Percentiles rank a stretch among this genome's conserved stretches.
Conservation (phyloP, 2,329 filamentous ascomycete genomes). For the Sporothrix dimorphospora region DNA sequence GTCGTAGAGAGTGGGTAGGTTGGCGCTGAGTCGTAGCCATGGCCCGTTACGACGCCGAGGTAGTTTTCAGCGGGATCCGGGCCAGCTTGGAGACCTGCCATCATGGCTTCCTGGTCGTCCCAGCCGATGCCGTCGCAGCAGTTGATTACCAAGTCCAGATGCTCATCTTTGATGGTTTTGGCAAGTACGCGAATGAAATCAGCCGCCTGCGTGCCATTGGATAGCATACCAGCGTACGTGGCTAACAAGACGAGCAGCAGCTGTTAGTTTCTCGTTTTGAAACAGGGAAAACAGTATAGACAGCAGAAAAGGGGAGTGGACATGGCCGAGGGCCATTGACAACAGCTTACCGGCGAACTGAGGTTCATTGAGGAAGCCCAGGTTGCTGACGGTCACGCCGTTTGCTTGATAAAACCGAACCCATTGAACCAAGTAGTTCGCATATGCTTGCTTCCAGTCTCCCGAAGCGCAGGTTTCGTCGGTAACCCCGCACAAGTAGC, state of each 20-base stretch:
- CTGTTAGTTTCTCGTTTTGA: neutral
- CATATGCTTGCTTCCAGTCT: slow-evolving; percentile 15
- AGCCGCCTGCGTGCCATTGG: neutral
- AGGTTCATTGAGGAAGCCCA: slow-evolving; percentile 17
- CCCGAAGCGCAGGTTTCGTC: slow-evolving; percentile 12
- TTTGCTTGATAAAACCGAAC: neutral
- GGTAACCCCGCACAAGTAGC: neutral
- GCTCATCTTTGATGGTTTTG: neutral
- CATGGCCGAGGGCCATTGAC: no score
- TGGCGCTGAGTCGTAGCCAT: neutral
- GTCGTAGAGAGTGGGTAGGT: slow-evolving; percentile 1
- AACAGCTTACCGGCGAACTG: neutral
- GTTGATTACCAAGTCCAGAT: neutral
- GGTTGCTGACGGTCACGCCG: neutral
- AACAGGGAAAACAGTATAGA: neutral
- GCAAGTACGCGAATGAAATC: slow-evolving; percentile 11
- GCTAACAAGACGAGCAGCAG: neutral
- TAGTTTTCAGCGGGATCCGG: neutral
- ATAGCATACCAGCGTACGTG: neutral
- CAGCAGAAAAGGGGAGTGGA: neutral
- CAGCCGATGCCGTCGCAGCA: slow-evolving; percentile 19
- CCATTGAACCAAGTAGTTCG: slow-evolving; percentile 4
- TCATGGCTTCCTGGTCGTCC: slow-evolving; percentile 18
- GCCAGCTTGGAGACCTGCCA: slow-evolving; percentile 3
- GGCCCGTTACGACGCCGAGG: slow-evolving; percentile 6